These are phyloP conservation scores for Penicillium malachiteum DNA, from an alignment of 495 filamentous ascomycete genomes.

Conservation along the genomic window DNA sequence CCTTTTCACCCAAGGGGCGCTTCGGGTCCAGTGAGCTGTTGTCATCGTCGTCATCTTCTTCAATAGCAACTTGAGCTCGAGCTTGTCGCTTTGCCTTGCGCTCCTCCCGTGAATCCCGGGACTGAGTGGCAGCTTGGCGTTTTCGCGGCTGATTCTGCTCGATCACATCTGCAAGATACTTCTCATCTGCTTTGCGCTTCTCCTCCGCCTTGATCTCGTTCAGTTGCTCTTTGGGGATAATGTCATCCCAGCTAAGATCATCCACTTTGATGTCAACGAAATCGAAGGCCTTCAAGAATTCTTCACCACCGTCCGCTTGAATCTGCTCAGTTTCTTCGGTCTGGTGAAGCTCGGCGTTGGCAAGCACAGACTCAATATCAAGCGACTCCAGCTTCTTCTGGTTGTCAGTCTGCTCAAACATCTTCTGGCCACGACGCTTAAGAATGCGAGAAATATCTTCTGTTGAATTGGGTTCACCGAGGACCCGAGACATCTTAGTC, in stretches of 20 bases:
- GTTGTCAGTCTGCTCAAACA: slow-evolving; percentile 96
- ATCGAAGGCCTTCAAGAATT: slow-evolving; percentile 85
- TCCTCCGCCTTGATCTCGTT: slow-evolving; percentile 87
- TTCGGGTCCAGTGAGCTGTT: slow-evolving; percentile 72
- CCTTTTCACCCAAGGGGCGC: slow-evolving; percentile 82
- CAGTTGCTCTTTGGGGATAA: slow-evolving; percentile 91
- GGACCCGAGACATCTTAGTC: slow-evolving; percentile 61
- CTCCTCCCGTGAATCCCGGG: slow-evolving; percentile 76
- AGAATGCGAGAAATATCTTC: slow-evolving; percentile 92
- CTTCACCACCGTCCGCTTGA: slow-evolving; percentile 86
- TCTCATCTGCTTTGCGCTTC: slow-evolving; percentile 75
- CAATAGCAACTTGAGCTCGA: slow-evolving; percentile 64
- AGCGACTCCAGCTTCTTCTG: slow-evolving; percentile 95
- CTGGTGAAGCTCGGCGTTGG: slow-evolving; percentile 92
- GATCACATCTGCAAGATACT: slow-evolving; percentile 76
- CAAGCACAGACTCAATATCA: slow-evolving; percentile 96
- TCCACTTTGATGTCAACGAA: slow-evolving; percentile 94
- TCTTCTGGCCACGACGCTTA: slow-evolving; percentile 88
- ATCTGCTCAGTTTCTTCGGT: slow-evolving; percentile 88
- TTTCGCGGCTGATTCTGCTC: slow-evolving; percentile 87
- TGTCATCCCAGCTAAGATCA: slow-evolving; percentile 92
- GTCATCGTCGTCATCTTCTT: slow-evolving; percentile 57
- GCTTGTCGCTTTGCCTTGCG: slow-evolving; percentile 91
- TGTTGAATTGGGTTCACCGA: slow-evolving; percentile 75
- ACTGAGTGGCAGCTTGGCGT: slow-evolving; percentile 65